Percentiles rank a stretch among this genome's conserved stretches.
phyloP scores from a whole-genome alignment of 345 rosid genomes.

The Eutrema heterophyllum region DNA sequence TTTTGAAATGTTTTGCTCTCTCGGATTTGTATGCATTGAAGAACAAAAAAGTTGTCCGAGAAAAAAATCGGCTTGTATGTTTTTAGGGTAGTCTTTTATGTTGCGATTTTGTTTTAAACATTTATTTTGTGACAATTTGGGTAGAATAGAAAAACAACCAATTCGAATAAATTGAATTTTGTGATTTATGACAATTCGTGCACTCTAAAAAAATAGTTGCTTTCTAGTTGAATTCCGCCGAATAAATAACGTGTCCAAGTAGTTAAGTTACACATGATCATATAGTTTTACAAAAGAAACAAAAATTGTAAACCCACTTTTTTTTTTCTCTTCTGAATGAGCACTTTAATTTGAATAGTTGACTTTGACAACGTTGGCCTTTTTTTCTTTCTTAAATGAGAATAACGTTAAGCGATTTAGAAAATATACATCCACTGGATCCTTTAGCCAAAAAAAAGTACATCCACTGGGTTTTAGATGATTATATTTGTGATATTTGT shows the following conservation, averaged over 20 bases:
- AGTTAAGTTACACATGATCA: neutral
- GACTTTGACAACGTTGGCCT: neutral
- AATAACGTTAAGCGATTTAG: neutral
- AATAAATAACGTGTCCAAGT: neutral
- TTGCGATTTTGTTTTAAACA: too few species aligned
- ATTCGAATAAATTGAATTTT: neutral
- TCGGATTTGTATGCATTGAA: too few species aligned
- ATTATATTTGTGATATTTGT: neutral
- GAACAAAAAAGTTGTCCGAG: too few species aligned
- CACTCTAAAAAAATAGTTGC: conserved; percentile 1
- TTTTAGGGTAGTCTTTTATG: too few species aligned
- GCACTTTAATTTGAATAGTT: neutral
- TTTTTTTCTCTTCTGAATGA: neutral
- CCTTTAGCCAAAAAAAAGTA: too few species aligned
- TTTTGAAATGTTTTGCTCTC: too few species aligned
- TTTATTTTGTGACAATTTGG: neutral
- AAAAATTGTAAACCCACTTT: neutral
- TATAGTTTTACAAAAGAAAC: neutral
- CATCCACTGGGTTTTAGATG: neutral
- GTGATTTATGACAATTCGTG: neutral
- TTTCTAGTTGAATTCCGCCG: conserved; percentile 4
- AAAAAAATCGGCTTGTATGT: too few species aligned
- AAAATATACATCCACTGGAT: neutral
- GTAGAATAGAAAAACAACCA: neutral
- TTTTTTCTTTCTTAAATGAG: neutral